Evolutionary conservation across 1,284 basidiomycete species (phyloP).

Genomic region (Taiwanofungus camphoratus): DNA sequence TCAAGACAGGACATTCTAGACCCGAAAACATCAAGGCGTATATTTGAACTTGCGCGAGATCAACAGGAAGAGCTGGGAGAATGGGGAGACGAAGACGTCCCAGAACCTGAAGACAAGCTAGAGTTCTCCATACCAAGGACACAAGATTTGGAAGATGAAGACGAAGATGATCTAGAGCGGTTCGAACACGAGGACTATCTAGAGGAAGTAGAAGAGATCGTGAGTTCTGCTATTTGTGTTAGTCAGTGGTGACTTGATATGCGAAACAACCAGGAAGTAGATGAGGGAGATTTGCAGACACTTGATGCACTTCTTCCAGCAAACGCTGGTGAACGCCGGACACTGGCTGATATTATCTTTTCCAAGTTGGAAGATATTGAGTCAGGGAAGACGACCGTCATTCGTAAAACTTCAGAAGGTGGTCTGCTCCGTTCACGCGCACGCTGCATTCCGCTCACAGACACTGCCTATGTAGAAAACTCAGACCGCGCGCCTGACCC

Average conservation of each 20-base stretch:
- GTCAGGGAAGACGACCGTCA: constrained; percentile 42
- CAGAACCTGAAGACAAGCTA: constrained; percentile 34
- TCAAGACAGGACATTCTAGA: constrained; percentile 64
- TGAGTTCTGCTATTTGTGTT: constrained; percentile 31
- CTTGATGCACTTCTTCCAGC: constrained; percentile 76
- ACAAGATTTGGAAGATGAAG: constrained; percentile 29
- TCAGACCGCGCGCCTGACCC: constrained; percentile 70
- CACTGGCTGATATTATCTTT: constrained; percentile 94
- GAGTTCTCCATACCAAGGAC: constrained; percentile 30
- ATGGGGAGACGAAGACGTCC: constrained; percentile 45
- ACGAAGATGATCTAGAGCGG: constrained; percentile 48
- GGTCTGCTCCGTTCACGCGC: not conserved
- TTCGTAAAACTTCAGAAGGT: constrained; percentile 26
- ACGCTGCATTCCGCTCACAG: constrained; percentile 5
- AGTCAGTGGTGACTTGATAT: constrained; percentile 6
- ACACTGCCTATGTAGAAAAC: constrained; percentile 36
- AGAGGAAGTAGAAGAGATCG: constrained; percentile 46
- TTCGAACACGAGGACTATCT: constrained; percentile 41
- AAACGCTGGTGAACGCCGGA: constrained; percentile 70
- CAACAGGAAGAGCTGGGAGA: constrained; percentile 88
- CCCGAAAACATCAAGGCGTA: constrained; percentile 82
- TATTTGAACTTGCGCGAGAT: constrained; percentile 87
- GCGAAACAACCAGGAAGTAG: constrained; percentile 64
- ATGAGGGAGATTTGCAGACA: constrained; percentile 80
- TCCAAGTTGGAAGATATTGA: constrained; percentile 75